Evolutionary conservation across 1,139 yeast genomes (phyloP), one percentile per base, ranked within the genome.

Genomic region (Blastobotrys petasosporus): DNA sequence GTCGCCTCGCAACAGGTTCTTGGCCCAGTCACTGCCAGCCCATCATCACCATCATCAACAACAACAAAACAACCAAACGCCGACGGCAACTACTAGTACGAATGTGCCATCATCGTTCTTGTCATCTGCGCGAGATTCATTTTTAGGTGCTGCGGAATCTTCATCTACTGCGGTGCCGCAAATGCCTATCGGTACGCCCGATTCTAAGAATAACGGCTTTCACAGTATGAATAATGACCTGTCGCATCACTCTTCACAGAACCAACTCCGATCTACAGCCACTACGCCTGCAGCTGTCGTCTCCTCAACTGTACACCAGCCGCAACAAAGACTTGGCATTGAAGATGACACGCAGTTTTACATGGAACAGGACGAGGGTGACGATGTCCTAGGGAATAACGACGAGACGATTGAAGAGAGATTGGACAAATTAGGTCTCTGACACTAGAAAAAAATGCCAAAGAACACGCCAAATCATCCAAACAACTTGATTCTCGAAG

Each of bases 311-410:
- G 25, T 20, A 7, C 12, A 20, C 10, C 12, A 30, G 25, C n/a
- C n/a, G 32, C 11, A 8, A 15, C n/a, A n/a, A 12, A 4, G 39
- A 15, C 13, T 10, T 25, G 32, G 44, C 32, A 38, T 32, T 37
- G 51, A 49, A 23, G 53, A 56, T 13, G 62, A 59, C 38, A 58
- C 62, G 10, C 62, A 57, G 40, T 59, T 59, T 49, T 51, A 52
- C 46, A 56, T 59, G 61, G 62, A 58, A 36, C 54, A 53, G 37
- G 57, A 54, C 34, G 44, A 31, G 11, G 31, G 17, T n/a, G 31
- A 42, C 28, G 20, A 29, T 13, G 25, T 10, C 17, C 16, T 20
- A 7, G 25, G 7, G 4, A 20, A 20, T 20, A 20, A 20, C 4
- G 25, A 17, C 23, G 11, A 12, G 2, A 32, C 33, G 2, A 36